phyloP scores from a whole-genome alignment of 2,329 filamentous ascomycete genomes.

The Pseudogymnoascus sp. region DNA sequence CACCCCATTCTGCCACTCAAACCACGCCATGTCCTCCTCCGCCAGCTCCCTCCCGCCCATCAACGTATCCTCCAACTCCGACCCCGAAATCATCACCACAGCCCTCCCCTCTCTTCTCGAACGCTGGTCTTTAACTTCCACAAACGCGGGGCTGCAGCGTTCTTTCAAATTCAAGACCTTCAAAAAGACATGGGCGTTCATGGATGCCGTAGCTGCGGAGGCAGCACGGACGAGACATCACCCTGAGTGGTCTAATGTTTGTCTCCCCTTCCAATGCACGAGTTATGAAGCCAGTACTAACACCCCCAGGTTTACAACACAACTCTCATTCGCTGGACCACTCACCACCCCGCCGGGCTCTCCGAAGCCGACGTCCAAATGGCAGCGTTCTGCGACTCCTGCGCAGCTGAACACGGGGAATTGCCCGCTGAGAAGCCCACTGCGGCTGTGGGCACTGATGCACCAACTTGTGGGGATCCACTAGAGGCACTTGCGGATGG shows the following conservation, averaged over 20 bases:
- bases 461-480: slow-evolving; percentile 23
- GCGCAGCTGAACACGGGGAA: slow-evolving; percentile 51
- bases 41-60: neutral
- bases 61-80: slow-evolving; percentile 8
- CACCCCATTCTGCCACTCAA: neutral
- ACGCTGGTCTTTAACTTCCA: slow-evolving; percentile 43
- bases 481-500: slow-evolving; percentile 39
- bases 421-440: slow-evolving; percentile 19
- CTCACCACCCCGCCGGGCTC: slow-evolving; percentile 58
- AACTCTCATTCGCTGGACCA: slow-evolving; percentile 65
- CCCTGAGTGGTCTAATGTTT: slow-evolving; percentile 68
- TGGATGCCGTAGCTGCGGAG: slow-evolving; percentile 61
- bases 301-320: slow-evolving; percentile 56
- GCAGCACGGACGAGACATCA: slow-evolving; percentile 64
- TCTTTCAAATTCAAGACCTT: slow-evolving; percentile 58
- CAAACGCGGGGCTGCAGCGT: slow-evolving; percentile 49
- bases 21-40: neutral
- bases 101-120: slow-evolving; percentile 18
- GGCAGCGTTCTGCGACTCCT: slow-evolving; percentile 52
- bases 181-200: slow-evolving; percentile 62
- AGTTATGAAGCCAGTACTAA: neutral
- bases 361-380: slow-evolving; percentile 55
- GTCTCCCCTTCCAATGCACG: slow-evolving; percentile 17
- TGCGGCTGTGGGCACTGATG: neutral
- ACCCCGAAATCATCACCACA: neutral